A percentile compares a stretch with the other conserved stretches of the same genome.
These are phyloP conservation scores for Paraphysoderma sedebokerense DNA, from an alignment of 371 early-diverging fungal genomes.

Conservation along the genomic window DNA sequence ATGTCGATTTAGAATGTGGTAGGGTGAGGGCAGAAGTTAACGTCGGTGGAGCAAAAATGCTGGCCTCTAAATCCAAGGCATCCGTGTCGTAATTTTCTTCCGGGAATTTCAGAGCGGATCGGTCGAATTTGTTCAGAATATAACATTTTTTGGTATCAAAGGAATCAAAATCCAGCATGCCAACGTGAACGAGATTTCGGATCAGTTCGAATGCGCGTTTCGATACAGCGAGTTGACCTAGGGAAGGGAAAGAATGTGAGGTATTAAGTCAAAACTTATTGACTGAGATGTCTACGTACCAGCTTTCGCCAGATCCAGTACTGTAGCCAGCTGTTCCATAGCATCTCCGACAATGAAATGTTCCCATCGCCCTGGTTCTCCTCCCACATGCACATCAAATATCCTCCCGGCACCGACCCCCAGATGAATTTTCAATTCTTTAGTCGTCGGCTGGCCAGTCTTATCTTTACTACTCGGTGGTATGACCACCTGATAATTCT, in stretches of 20 bases:
- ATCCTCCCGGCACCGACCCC: constrained; percentile 31
- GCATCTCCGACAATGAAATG: constrained; percentile 35
- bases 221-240: constrained; percentile 4
- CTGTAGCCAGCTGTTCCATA: constrained; percentile 21
- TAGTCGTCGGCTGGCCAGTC: too few species aligned
- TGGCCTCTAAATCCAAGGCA: too few species aligned
- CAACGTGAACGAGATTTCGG: constrained; percentile 4
- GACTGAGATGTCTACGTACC: constrained; percentile 10
- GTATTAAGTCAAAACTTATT: background rate
- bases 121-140: constrained; percentile 3
- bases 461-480: background rate
- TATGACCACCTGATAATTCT: constrained; percentile 21
- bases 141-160: constrained; percentile 3
- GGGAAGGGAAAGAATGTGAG: background rate
- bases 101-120: background rate
- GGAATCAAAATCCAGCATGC: background rate
- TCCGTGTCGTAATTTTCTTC: too few species aligned
- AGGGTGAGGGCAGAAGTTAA: too few species aligned
- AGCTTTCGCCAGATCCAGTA: constrained; percentile 27
- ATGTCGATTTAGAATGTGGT: background rate
- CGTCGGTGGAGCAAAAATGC: too few species aligned
- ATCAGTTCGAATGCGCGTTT: constrained; percentile 10
- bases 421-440: constrained; percentile 21
- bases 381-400: constrained; percentile 32
- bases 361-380: constrained; percentile 24